Conservation (phyloP, 2,329 filamentous ascomycete species). For the Tolypocladium sp. region DNA sequence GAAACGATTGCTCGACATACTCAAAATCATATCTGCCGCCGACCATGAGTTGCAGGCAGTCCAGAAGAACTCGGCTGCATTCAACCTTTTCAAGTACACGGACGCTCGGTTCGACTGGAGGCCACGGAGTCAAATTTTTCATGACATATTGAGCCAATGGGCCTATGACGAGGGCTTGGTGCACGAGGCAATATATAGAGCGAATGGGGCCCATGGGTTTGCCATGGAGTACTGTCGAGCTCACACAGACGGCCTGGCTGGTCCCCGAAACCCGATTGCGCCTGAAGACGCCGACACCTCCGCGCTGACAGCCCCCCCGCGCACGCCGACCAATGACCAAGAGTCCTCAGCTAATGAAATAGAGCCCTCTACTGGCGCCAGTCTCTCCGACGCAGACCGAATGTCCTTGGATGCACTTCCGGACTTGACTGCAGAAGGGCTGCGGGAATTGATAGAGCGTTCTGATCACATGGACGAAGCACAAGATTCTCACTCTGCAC, state of each 20-base stretch:
- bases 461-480: constrained; percentile 3
- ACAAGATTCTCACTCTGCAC: background rate
- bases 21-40: constrained; percentile 68
- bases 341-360: constrained; percentile 11
- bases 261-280: constrained; percentile 59
- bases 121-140: constrained; percentile 13
- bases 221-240: constrained; percentile 69
- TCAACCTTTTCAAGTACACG: constrained; percentile 34
- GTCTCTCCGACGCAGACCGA: constrained; percentile 21
- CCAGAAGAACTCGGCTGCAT: constrained; percentile 35
- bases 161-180: constrained; percentile 49
- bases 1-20: constrained; percentile 71
- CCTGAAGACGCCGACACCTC: constrained; percentile 40
- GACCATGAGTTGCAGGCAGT: constrained; percentile 63
- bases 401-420: constrained; percentile 27
- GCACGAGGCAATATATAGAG: constrained; percentile 74
- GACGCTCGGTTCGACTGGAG: constrained; percentile 38
- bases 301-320: constrained; percentile 15
- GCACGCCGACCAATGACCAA: constrained; percentile 10
- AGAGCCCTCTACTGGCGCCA: constrained; percentile 13
- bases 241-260: constrained; percentile 46
- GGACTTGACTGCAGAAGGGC: constrained; percentile 15
- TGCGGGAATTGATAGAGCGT: constrained; percentile 18
- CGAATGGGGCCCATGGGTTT: constrained; percentile 52
- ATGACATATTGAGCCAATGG: constrained; percentile 21